Evolutionary conservation across 2,329 filamentous ascomycete genomes (phyloP).

Genomic region (Fusarium cyanostomum): DNA sequence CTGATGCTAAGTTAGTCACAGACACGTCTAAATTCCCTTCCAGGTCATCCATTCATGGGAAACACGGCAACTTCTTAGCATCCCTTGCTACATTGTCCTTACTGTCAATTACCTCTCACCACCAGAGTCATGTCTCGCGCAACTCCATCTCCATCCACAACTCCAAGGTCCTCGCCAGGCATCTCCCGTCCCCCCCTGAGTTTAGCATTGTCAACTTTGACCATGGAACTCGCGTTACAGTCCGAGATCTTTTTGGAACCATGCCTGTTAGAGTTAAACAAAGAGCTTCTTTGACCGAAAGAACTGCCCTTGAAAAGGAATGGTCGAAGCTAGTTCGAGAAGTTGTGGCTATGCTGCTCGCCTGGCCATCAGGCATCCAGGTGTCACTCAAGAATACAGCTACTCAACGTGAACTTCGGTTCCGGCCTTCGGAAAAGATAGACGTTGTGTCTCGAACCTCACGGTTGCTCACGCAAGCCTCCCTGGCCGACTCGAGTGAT

Average conservation of each 20-base stretch:
- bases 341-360: conserved; percentile 73
- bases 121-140: conserved; percentile 66
- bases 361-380: conserved; percentile 68
- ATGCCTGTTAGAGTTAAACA: conserved; percentile 93
- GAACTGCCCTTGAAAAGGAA: conserved; percentile 64
- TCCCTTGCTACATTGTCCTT: conserved; percentile 81
- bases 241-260: conserved; percentile 85
- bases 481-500: conserved; percentile 64
- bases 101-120: conserved; percentile 78
- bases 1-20: conserved; percentile 48
- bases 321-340: conserved; percentile 71
- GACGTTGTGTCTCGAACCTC: conserved; percentile 45
- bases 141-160: conserved; percentile 77
- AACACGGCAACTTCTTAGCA: conserved; percentile 78
- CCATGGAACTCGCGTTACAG: conserved; percentile 79
- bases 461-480: conserved; percentile 72
- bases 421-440: conserved; percentile 45
- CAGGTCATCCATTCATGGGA: conserved; percentile 65
- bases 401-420: conserved; percentile 49
- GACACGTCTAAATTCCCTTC: conserved; percentile 79
- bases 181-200: conserved; percentile 67
- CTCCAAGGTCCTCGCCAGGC: conserved; percentile 70
- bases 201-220: conserved; percentile 63
- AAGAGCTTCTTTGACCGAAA: conserved; percentile 66
- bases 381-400: conserved; percentile 66